Conservation (phyloP, 2,329 filamentous ascomycete species). For the Alternaria sp. region DNA sequence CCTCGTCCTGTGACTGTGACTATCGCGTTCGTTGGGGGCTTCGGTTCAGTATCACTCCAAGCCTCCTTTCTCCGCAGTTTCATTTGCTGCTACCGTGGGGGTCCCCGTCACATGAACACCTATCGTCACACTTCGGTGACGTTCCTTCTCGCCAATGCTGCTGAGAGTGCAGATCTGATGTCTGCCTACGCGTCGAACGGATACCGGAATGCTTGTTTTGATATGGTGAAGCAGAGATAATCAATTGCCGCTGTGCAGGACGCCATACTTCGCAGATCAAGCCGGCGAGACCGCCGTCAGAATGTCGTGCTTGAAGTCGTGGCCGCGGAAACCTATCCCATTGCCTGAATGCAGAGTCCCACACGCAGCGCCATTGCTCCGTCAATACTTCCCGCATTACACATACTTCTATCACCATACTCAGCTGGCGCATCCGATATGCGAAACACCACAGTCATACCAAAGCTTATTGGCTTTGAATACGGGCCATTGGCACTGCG, state of each 20-base stretch:
- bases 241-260: constrained; percentile 25
- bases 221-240: constrained; percentile 9
- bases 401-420: constrained; percentile 3
- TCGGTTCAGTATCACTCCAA: constrained; percentile 31
- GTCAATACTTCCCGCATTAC: constrained; percentile 32
- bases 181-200: constrained; percentile 18
- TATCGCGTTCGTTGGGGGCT: constrained; percentile 26
- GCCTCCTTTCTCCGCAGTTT: constrained; percentile 31
- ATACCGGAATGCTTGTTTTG: constrained; percentile 8
- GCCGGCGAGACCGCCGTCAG: constrained; percentile 17
- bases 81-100: constrained; percentile 43
- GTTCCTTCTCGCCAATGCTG: constrained; percentile 23
- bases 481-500: not conserved
- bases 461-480: constrained; percentile 12
- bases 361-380: constrained; percentile 25
- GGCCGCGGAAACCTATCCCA: constrained; percentile 20
- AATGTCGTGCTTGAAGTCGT: constrained; percentile 22
- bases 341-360: constrained; percentile 22
- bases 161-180: constrained; percentile 26
- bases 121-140: constrained; percentile 24
- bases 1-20: constrained; percentile 40
- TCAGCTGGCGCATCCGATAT: constrained; percentile 7
- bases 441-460: constrained; percentile 2
- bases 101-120: constrained; percentile 35
- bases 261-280: constrained; percentile 16